phyloP scores from a whole-genome alignment of 345 rosid genomes.

The Pelargonium nanum region DNA sequence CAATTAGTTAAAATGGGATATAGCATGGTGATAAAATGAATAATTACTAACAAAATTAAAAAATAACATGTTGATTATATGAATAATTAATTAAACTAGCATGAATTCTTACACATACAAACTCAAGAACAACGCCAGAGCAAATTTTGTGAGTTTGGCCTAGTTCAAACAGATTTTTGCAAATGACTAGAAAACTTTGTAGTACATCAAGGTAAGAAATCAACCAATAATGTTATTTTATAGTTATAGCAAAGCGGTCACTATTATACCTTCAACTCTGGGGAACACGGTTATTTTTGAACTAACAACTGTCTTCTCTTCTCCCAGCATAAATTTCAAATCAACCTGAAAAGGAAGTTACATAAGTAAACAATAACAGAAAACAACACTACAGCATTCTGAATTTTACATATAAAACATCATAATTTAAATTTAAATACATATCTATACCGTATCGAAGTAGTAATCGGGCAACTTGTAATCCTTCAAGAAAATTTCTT shows the following conservation, averaged over 20 bases:
- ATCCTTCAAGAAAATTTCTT: conserved; percentile 89
- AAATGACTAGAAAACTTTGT: background rate
- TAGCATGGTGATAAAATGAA: background rate
- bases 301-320: conserved; percentile 84
- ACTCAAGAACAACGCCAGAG: too few relatives aligned
- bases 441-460: conserved; percentile 64
- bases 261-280: conserved; percentile 59
- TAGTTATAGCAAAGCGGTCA: background rate
- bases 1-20: conserved; percentile 1
- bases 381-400: background rate
- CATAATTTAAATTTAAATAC: conserved; percentile 8
- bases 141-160: background rate
- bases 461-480: conserved; percentile 85
- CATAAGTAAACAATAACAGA: conserved; percentile 3
- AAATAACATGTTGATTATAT: too few relatives aligned
- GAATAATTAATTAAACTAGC: too few relatives aligned
- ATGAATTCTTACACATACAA: too few relatives aligned
- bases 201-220: background rate
- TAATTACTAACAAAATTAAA: too few relatives aligned
- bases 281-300: conserved; percentile 69
- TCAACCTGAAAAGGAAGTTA: conserved; percentile 49
- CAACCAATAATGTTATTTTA: too few relatives aligned
- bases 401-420: background rate
- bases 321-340: conserved; percentile 69
- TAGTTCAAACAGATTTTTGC: background rate